These are phyloP conservation scores for Coniferiporia weirii DNA, from an alignment of 1,284 basidiomycete genomes.

Conservation along the genomic window DNA sequence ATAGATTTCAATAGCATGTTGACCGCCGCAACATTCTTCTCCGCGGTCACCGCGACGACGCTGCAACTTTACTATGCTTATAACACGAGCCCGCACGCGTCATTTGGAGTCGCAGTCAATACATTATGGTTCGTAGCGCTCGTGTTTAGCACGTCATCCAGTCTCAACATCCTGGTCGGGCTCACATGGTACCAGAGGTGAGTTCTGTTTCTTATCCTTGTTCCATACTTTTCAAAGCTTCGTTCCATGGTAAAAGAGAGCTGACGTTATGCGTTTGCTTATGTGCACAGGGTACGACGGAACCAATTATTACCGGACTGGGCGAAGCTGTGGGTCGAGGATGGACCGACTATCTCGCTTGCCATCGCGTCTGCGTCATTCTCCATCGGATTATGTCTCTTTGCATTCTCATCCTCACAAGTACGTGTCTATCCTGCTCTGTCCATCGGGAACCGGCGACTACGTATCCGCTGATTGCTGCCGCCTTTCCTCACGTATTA, in stretches of 20 bases:
- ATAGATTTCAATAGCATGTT: slow-evolving; percentile 23
- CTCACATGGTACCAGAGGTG: not conserved
- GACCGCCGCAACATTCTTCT: slow-evolving; percentile 27
- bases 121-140: slow-evolving; percentile 24
- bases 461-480: no score
- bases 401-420: not conserved
- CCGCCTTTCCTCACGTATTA: no score
- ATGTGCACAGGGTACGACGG: not conserved
- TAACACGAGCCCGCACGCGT: not conserved
- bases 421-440: not conserved
- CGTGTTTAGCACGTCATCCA: slow-evolving; percentile 25
- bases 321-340: not conserved
- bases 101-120: slow-evolving; percentile 17
- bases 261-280: no score
- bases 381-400: not conserved
- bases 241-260: no score
- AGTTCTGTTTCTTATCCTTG: no score
- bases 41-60: slow-evolving; percentile 23
- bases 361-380: not conserved
- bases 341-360: not conserved
- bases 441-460: no score
- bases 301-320: not conserved
- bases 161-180: slow-evolving; percentile 22
- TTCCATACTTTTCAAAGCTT: no score
- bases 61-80: slow-evolving; percentile 17